phyloP scores from a whole-genome alignment of 257 asterid genomes.

The Salvia hispanica region DNA sequence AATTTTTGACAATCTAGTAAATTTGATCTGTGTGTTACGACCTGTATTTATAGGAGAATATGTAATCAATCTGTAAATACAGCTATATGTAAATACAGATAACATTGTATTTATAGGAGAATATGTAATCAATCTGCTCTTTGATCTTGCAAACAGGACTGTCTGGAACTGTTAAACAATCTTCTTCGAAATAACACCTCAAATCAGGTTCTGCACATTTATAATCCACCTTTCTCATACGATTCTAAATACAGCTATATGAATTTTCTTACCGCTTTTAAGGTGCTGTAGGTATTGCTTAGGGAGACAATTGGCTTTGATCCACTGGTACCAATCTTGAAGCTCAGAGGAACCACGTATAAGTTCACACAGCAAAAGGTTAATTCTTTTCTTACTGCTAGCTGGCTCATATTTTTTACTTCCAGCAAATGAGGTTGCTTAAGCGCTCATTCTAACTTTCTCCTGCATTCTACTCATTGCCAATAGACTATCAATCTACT shows the following conservation, averaged over 20 bases:
- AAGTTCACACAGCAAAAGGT: conserved; percentile 97
- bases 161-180: conserved; percentile 86
- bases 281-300: conserved; percentile 65
- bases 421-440: conserved; percentile 8
- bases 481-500: conserved; percentile 93
- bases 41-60: background rate
- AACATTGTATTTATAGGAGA: conserved; percentile 14
- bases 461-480: conserved; percentile 46
- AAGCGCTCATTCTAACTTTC: conserved; percentile 41
- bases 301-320: conserved; percentile 93
- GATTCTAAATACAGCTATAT: conserved; percentile 7
- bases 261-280: conserved; percentile 26
- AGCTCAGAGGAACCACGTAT: conserved; percentile 82
- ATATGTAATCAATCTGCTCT: conserved; percentile 21
- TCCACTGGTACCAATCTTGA: conserved; percentile 68
- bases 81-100: too few relatives aligned
- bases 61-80: conserved; percentile 23
- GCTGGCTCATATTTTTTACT: conserved; percentile 6
- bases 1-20: conserved; percentile 1
- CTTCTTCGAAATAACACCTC: conserved; percentile 81
- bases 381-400: conserved; percentile 34
- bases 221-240: conserved; percentile 10
- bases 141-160: conserved; percentile 65
- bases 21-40: background rate
- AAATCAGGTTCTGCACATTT: conserved; percentile 67